Percentiles rank a stretch among this genome's conserved stretches.
Conservation (phyloP, 805 yeast genomes). For the Yarrowia porcina region DNA sequence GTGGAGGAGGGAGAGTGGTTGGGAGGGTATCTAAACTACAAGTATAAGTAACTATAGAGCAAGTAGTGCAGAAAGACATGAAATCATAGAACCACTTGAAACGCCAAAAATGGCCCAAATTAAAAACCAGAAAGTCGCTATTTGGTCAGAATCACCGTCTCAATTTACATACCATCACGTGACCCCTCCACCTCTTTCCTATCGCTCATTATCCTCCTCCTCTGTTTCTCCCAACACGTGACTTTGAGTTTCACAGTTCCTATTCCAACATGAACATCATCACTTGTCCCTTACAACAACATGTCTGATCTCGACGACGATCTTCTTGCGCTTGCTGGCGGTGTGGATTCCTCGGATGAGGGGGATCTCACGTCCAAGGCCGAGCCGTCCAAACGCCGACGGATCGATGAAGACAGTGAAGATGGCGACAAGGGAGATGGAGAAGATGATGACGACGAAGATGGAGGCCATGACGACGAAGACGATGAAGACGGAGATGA, state of each 20-base stretch:
- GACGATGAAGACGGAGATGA: constrained; percentile 34
- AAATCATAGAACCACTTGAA: too few species aligned
- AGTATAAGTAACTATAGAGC: too few species aligned
- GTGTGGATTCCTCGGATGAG: constrained; percentile 46
- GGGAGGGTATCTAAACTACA: too few species aligned
- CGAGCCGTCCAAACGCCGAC: constrained; percentile 23
- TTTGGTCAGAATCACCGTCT: too few species aligned
- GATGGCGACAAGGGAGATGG: constrained; percentile 32
- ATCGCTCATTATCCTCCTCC: too few species aligned
- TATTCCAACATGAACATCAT: too few species aligned
- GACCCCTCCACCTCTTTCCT: neutral
- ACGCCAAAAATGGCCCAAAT: too few species aligned
- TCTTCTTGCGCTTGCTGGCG: constrained; percentile 91
- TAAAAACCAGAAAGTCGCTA: too few species aligned
- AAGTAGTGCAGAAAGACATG: too few species aligned
- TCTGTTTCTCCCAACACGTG: constrained; percentile 1
- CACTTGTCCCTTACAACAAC: too few species aligned
- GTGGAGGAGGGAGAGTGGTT: too few species aligned
- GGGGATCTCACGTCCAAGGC: constrained; percentile 27
- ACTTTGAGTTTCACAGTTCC: neutral
- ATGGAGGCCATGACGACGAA: constrained; percentile 45
- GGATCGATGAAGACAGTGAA: constrained; percentile 38
- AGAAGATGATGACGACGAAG: constrained; percentile 36
- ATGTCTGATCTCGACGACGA: constrained; percentile 72
- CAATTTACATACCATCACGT: too few species aligned